These are phyloP conservation scores for Aspergillus hortae DNA, from an alignment of 2,329 filamentous ascomycete genomes.

Conservation along the genomic window DNA sequence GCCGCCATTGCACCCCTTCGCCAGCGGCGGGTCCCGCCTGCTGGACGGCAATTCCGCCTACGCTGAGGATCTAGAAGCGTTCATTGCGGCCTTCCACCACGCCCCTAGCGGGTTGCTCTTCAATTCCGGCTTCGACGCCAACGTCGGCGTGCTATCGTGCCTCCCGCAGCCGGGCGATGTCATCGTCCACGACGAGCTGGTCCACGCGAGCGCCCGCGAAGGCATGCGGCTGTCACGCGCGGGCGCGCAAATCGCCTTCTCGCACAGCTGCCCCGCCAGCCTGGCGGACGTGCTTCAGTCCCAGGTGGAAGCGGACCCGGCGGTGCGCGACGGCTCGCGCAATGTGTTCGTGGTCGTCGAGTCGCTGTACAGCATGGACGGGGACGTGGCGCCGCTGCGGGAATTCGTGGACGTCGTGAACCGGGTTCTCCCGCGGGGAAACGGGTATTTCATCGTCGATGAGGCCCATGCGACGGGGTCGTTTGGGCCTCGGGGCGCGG, in stretches of 20 bases:
- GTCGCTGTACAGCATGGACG: conserved; percentile 79
- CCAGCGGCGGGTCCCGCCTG: conserved; percentile 59
- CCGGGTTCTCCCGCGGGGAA: conserved; percentile 52
- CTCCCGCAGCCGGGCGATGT: conserved; percentile 59
- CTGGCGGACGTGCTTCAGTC: conserved; percentile 36
- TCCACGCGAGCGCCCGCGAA: conserved; percentile 76
- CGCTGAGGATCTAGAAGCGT: conserved; percentile 55
- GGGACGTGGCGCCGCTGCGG: conserved; percentile 63
- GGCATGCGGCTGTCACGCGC: conserved; percentile 67
- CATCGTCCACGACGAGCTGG: conserved; percentile 69
- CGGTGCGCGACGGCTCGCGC: conserved; percentile 33
- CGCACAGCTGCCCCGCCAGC: conserved; percentile 44
- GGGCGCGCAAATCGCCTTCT: conserved; percentile 40
- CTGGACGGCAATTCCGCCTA: conserved; percentile 63
- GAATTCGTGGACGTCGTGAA: conserved; percentile 60
- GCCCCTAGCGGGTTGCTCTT: conserved; percentile 58
- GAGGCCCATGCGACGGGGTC: conserved; percentile 55
- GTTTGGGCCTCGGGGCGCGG: conserved; percentile 48
- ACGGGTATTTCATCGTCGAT: conserved; percentile 55
- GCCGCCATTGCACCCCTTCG: conserved; percentile 42
- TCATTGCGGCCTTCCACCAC: conserved; percentile 59
- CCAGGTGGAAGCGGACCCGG: conserved; percentile 28
- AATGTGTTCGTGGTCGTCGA: conserved; percentile 69
- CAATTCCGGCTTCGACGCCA: conserved; percentile 65
- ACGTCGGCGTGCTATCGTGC: conserved; percentile 60